Evolutionary conservation across 495 filamentous ascomycete genomes (phyloP).

Genomic region (Trypethelium eluteriae): DNA sequence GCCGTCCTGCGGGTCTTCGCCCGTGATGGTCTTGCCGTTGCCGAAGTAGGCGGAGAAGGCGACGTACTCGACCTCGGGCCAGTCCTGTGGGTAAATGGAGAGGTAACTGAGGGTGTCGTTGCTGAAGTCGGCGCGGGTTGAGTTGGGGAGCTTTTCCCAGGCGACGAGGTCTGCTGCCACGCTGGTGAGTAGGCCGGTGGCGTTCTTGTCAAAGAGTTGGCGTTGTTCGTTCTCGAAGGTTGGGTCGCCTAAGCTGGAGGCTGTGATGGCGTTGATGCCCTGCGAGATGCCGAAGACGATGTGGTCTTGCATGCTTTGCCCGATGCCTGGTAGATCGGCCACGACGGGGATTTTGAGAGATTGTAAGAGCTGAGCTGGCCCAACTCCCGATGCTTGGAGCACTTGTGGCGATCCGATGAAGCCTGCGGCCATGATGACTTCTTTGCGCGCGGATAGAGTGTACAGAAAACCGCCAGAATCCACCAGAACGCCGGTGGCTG

Average conservation of each 20-base stretch:
- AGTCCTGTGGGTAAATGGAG: constrained; percentile 16
- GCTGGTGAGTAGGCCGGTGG: constrained; percentile 38
- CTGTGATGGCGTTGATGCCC: not conserved
- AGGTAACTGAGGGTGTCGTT: constrained; percentile 30
- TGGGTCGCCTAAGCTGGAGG: too few species aligned
- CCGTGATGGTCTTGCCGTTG: too few species aligned
- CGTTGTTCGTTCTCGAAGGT: too few species aligned
- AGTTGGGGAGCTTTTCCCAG: constrained; percentile 26
- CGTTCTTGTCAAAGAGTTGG: too few species aligned
- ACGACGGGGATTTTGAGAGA: constrained; percentile 14
- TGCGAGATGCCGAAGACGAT: not conserved
- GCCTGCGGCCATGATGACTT: constrained; percentile 24
- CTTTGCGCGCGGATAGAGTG: constrained; percentile 6
- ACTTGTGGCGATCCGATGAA: constrained; percentile 18
- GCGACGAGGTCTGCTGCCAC: constrained; percentile 25
- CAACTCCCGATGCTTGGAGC: constrained; percentile 23
- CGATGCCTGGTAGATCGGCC: constrained; percentile 15
- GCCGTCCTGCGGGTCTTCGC: not conserved
- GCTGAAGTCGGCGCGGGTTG: constrained; percentile 12
- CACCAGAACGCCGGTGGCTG: not conserved
- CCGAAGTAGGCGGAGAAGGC: not conserved
- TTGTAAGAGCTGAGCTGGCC: constrained; percentile 15
- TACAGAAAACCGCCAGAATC: constrained; percentile 1
- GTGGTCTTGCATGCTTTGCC: constrained; percentile 25
- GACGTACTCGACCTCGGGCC: constrained; percentile 15